Evolutionary conservation across 805 yeast genomes (phyloP).

Genomic region (Starmera amethionina): DNA sequence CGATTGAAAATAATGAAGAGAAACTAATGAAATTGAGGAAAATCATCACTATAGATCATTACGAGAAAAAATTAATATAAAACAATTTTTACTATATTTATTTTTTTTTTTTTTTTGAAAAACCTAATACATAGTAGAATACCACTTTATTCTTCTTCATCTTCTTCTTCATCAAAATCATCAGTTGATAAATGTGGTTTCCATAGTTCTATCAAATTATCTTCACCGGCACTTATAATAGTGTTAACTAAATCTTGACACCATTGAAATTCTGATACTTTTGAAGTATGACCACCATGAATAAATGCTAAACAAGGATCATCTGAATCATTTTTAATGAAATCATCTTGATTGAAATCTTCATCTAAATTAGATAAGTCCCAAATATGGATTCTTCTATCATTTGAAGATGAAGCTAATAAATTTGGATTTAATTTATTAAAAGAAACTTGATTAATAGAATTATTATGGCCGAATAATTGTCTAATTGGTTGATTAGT

Average conservation of each 20-base stretch:
- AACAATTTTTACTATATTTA: conserved; percentile 2
- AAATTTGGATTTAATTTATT: conserved; percentile 36
- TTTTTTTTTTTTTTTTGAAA: conserved; percentile 5
- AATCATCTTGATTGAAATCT: conserved; percentile 42
- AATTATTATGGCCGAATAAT: conserved; percentile 55
- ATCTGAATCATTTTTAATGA: conserved; percentile 44
- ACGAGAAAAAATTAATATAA: conserved; percentile 15
- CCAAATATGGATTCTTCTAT: conserved; percentile 69
- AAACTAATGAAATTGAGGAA: conserved; percentile 23
- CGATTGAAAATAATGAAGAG: conserved; percentile 13
- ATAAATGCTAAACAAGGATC: conserved; percentile 74
- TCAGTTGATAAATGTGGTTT: conserved; percentile 29
- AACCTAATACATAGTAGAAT: too few relatives aligned
- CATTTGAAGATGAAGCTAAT: conserved; percentile 52
- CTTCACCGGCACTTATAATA: conserved; percentile 64
- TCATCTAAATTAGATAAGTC: conserved; percentile 52
- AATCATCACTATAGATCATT: conserved; percentile 27
- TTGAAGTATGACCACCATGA: conserved; percentile 81
- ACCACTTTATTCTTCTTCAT: too few relatives aligned
- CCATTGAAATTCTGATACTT: conserved; percentile 58
- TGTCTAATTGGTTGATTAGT: conserved; percentile 48
- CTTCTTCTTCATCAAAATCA: conserved; percentile 31
- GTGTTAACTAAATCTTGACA: conserved; percentile 52
- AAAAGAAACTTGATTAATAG: conserved; percentile 49
- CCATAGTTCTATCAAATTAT: conserved; percentile 70